phyloP scores from a whole-genome alignment of 306 rosid genomes.

The Cucurbita ficifolia region DNA sequence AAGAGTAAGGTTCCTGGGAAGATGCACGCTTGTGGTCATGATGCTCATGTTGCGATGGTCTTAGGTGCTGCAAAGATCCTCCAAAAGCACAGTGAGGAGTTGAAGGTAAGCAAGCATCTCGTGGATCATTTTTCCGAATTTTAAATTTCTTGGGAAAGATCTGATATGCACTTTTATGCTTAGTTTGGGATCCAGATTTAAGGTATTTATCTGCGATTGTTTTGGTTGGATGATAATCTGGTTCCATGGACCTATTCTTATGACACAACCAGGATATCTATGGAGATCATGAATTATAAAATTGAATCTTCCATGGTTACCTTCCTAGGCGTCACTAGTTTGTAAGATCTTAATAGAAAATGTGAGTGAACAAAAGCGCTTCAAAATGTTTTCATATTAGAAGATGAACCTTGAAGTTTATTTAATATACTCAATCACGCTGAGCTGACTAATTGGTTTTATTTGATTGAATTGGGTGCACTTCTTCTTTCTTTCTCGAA shows the following conservation, averaged over 20 bases:
- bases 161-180: neutral
- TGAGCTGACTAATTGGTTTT: neutral
- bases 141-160: neutral
- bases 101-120: constrained; percentile 39
- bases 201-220: neutral
- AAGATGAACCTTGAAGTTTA: neutral
- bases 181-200: neutral
- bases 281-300: neutral
- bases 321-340: neutral
- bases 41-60: constrained; percentile 84
- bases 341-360: neutral
- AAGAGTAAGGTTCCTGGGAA: constrained; percentile 72
- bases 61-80: constrained; percentile 88
- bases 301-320: neutral
- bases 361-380: neutral
- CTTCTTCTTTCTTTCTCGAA: neutral
- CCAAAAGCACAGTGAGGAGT: constrained; percentile 51
- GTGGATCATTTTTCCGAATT: neutral
- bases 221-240: neutral
- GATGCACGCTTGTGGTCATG: constrained; percentile 98
- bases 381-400: neutral
- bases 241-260: neutral
- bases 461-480: neutral
- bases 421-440: neutral
- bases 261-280: neutral